phyloP scores from a whole-genome alignment of 129 eudicot species.

The Rutidosis leptorrhynchoides region DNA sequence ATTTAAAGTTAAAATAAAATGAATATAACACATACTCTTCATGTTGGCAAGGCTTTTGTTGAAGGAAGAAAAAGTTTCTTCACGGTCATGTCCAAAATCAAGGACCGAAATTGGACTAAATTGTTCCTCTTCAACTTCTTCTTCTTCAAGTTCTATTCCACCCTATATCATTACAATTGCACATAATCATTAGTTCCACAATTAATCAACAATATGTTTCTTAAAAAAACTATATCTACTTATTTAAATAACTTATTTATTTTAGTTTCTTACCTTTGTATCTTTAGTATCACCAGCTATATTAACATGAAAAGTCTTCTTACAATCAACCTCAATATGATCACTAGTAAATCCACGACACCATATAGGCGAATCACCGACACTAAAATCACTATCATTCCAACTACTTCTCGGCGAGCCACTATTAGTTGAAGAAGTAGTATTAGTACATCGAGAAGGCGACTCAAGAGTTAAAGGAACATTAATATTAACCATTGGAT shows the following conservation, averaged over 20 bases:
- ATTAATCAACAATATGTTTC: background rate
- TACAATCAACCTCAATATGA: conserved; percentile 18
- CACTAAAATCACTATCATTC: conserved; percentile 64
- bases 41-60: conserved; percentile 36
- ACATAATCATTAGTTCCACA: conserved; percentile 8
- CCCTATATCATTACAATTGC: conserved; percentile 15
- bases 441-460: conserved; percentile 34
- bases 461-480: conserved; percentile 33
- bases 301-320: conserved; percentile 29
- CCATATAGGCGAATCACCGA: conserved; percentile 53
- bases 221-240: background rate
- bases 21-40: conserved; percentile 35
- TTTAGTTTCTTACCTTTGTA: conserved; percentile 24
- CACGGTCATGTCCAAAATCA: conserved; percentile 46
- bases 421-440: conserved; percentile 15
- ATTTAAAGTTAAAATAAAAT: conserved; percentile 8
- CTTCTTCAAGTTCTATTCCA: conserved; percentile 37
- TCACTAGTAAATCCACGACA: conserved; percentile 28
- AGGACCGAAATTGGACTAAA: conserved; percentile 79
- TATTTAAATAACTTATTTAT: background rate
- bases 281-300: conserved; percentile 16
- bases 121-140: conserved; percentile 43
- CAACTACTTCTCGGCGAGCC: conserved; percentile 53
- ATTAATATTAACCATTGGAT: conserved; percentile 30
- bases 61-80: conserved; percentile 33